These are phyloP conservation scores for Backusella liffmaniae DNA, from an alignment of 192 early-diverging fungal species.

Conservation along the genomic window DNA sequence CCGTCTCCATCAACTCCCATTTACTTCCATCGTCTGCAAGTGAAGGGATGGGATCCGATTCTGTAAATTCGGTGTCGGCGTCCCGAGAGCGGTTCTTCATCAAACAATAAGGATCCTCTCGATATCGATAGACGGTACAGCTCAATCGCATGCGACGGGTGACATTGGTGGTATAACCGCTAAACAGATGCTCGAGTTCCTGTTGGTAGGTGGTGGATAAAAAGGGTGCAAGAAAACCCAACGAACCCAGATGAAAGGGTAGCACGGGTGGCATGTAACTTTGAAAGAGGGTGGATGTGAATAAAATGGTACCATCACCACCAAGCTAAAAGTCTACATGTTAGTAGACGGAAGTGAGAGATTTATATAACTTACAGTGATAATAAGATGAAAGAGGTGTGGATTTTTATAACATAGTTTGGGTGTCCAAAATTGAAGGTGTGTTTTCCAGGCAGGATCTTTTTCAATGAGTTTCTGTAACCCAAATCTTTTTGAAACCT, in stretches of 20 bases:
- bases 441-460: conserved; percentile 41
- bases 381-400: conserved; percentile 79
- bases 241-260: conserved; percentile 88
- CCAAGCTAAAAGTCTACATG: conserved; percentile 56
- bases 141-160: conserved; percentile 88
- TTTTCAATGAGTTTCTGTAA: conserved; percentile 34
- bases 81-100: background rate
- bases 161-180: conserved; percentile 64
- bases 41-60: background rate
- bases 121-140: conserved; percentile 80
- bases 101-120: conserved; percentile 25
- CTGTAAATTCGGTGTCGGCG: background rate
- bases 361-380: conserved; percentile 60
- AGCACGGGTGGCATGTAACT: conserved; percentile 86
- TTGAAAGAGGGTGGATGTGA: conserved; percentile 90
- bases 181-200: conserved; percentile 38
- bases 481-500: conserved; percentile 55
- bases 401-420: conserved; percentile 66
- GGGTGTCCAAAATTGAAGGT: conserved; percentile 70
- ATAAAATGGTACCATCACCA: conserved; percentile 94
- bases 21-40: conserved; percentile 7
- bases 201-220: conserved; percentile 60
- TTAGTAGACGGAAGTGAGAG: background rate
- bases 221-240: conserved; percentile 96
- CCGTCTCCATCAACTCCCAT: conserved; percentile 43